These are phyloP conservation scores for Chamaecrista fasciculata DNA, from an alignment of 306 rosid genomes.

Conservation along the genomic window DNA sequence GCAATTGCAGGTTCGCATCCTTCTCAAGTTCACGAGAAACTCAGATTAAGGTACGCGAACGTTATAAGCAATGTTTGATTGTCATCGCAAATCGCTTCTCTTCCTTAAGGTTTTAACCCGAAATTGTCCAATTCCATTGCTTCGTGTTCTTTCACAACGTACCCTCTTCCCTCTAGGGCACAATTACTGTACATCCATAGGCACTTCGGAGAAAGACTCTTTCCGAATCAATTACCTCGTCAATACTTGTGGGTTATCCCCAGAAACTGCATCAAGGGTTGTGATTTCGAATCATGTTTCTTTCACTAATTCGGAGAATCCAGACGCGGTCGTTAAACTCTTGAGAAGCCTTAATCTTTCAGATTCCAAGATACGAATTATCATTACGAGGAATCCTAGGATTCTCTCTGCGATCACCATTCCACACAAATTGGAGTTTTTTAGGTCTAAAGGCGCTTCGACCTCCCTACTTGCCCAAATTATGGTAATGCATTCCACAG, in stretches of 20 bases:
- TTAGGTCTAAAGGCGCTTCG: slow-evolving; percentile 36
- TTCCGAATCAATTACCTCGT: slow-evolving; percentile 33
- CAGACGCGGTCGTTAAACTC: slow-evolving; percentile 17
- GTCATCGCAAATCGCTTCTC: not conserved
- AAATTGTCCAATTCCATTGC: not conserved
- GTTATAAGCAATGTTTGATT: not conserved
- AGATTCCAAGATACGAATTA: slow-evolving; percentile 8
- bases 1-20: too few species aligned
- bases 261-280: slow-evolving; percentile 25
- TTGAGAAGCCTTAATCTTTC: slow-evolving; percentile 28
- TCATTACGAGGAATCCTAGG: not conserved
- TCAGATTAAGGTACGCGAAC: too few species aligned
- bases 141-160: not conserved
- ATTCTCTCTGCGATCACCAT: slow-evolving; percentile 9
- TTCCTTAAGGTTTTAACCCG: not conserved
- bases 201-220: not conserved
- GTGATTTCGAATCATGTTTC: slow-evolving; percentile 17
- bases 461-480: slow-evolving; percentile 4
- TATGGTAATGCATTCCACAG: slow-evolving; percentile 5
- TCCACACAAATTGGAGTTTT: slow-evolving; percentile 35
- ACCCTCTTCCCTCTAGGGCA: not conserved
- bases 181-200: not conserved
- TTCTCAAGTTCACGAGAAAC: too few species aligned
- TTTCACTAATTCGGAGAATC: slow-evolving; percentile 23
- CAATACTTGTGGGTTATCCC: slow-evolving; percentile 36